Conservation (phyloP, 768 basidiomycete genomes). For the Rhodotorula sphaerocarpa region DNA sequence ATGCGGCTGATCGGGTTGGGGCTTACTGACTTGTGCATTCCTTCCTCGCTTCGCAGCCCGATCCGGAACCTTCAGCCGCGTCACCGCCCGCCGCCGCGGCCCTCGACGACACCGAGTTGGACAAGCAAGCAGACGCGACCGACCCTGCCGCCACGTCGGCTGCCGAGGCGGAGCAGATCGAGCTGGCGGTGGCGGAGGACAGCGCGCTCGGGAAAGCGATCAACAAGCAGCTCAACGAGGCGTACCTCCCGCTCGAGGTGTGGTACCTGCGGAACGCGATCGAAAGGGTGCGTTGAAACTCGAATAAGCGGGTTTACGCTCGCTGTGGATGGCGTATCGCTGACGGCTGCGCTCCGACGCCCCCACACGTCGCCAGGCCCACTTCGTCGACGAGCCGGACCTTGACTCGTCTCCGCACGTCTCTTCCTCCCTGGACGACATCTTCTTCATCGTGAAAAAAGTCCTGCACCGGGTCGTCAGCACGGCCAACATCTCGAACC, state of each 20-base stretch:
- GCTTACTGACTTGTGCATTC: too few species aligned
- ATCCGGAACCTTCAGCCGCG: too few species aligned
- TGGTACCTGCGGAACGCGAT: constrained; percentile 84
- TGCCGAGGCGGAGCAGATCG: constrained; percentile 8
- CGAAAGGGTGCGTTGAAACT: constrained; percentile 75
- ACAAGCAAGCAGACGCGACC: too few species aligned
- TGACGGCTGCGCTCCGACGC: neutral
- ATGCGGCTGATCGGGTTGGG: too few species aligned
- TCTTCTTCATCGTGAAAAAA: constrained; percentile 87
- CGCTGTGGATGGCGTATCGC: too few species aligned
- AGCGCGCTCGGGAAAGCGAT: constrained; percentile 15
- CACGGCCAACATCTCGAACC: constrained; percentile 53
- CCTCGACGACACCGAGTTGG: too few species aligned
- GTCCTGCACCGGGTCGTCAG: constrained; percentile 69
- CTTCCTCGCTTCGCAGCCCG: too few species aligned
- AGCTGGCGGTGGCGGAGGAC: constrained; percentile 27
- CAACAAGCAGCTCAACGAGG: constrained; percentile 52
- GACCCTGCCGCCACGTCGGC: neutral
- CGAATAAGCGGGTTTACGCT: too few species aligned
- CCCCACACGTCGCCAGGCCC: constrained; percentile 54
- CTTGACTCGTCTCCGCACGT: constrained; percentile 52
- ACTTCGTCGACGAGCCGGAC: constrained; percentile 71
- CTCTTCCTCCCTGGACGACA: constrained; percentile 60
- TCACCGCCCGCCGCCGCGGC: too few species aligned
- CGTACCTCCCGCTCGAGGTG: constrained; percentile 79